Conservation (phyloP, 2,329 filamentous ascomycete species). For the Blastomyces gilchristii region DNA sequence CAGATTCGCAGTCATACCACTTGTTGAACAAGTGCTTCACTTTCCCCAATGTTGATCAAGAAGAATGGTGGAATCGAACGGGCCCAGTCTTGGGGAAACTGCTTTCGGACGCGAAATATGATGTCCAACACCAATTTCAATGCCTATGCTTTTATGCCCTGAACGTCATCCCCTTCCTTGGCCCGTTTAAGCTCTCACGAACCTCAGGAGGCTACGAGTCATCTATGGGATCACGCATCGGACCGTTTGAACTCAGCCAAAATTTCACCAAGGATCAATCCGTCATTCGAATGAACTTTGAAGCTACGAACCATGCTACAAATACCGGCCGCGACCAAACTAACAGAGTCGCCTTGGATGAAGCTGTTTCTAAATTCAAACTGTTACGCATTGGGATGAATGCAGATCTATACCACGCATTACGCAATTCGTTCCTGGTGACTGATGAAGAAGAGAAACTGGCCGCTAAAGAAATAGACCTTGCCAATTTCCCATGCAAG, state of each 20-base stretch:
- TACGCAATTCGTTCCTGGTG: conserved; percentile 5
- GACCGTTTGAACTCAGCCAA: conserved; percentile 13
- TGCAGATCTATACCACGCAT: conserved; percentile 6
- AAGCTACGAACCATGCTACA: conserved; percentile 6
- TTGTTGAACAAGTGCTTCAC: conserved; percentile 2
- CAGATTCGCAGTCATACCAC: neutral
- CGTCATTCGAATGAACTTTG: conserved; percentile 11
- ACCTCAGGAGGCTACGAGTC: conserved; percentile 4
- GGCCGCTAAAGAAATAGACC: too few species aligned
- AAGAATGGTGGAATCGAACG: conserved; percentile 19
- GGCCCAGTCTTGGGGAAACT: conserved; percentile 16
- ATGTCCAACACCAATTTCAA: conserved; percentile 15
- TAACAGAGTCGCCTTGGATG: conserved; percentile 6
- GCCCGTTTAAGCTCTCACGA: conserved; percentile 12
- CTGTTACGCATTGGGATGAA: conserved; percentile 4
- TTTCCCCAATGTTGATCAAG: conserved; percentile 13
- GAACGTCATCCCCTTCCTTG: conserved; percentile 16
- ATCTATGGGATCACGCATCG: conserved; percentile 7
- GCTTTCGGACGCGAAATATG: conserved; percentile 14
- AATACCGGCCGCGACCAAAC: conserved; percentile 10
- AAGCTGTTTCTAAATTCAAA: conserved; percentile 6
- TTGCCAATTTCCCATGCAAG: conserved; percentile 9
- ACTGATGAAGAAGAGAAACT: conserved; percentile 9
- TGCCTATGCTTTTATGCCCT: conserved; percentile 14
- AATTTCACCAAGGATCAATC: conserved; percentile 10